Evolutionary conservation across 495 filamentous ascomycete genomes (phyloP).

Genomic region (Hypoxylon lienhwacheense): DNA sequence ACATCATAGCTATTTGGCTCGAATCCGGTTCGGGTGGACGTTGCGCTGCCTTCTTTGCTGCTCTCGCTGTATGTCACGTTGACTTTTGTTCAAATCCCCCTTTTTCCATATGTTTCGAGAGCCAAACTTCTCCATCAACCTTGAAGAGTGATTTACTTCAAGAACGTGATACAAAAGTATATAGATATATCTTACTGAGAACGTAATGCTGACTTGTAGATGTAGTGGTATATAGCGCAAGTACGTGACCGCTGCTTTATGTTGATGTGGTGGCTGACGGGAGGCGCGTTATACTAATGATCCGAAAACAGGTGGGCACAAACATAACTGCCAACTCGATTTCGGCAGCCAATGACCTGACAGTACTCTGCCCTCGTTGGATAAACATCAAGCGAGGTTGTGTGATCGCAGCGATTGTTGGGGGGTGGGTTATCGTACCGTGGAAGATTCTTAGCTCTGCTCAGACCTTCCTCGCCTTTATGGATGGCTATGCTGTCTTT

Average conservation of each 20-base stretch:
- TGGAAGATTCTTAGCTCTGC: conserved; percentile 67
- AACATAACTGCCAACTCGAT: conserved; percentile 64
- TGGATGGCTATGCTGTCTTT: conserved; percentile 67
- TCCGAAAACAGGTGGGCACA: conserved; percentile 50
- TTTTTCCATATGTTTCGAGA: no score
- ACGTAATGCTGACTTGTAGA: no score
- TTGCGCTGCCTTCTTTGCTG: conserved; percentile 61
- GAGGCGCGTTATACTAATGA: background rate
- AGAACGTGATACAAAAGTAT: no score
- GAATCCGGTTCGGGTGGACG: conserved; percentile 46
- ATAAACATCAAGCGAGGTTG: conserved; percentile 61
- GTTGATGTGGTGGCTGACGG: background rate
- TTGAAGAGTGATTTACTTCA: no score
- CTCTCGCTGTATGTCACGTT: no score
- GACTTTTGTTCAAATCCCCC: no score
- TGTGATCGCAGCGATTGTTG: conserved; percentile 55
- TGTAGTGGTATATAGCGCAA: conserved; percentile 29
- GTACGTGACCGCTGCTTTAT: conserved; percentile 10
- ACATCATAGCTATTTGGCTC: conserved; percentile 54
- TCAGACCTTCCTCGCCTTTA: conserved; percentile 60
- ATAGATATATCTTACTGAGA: no score
- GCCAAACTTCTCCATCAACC: no score
- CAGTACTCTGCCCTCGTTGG: conserved; percentile 59
- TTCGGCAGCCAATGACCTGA: conserved; percentile 62
- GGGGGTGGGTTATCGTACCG: conserved; percentile 59